Conservation (phyloP, 108 stramenopile genomes). For the Mayamaea pseudoterrestris region DNA sequence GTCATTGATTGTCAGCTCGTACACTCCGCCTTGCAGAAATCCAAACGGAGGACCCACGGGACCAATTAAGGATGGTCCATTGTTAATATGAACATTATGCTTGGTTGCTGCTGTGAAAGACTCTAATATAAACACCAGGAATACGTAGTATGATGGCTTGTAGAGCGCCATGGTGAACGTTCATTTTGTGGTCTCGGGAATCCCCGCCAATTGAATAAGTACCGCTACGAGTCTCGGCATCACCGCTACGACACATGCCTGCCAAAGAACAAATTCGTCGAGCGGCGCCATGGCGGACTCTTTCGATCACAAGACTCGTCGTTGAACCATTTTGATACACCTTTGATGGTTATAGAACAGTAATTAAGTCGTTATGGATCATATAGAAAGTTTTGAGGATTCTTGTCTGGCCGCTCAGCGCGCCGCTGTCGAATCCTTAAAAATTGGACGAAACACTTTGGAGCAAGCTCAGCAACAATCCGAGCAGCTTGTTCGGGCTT, state of each 20-base stretch:
- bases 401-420: slow-evolving; percentile 30
- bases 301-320: not conserved
- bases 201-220: no score
- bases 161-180: no score
- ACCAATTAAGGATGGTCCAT: slow-evolving; percentile 17
- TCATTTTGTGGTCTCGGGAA: no score
- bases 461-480: slow-evolving; percentile 27
- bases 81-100: not conserved
- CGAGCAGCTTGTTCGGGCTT: slow-evolving; percentile 31
- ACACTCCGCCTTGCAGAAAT: slow-evolving; percentile 67
- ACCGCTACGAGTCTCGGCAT: not conserved
- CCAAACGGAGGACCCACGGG: slow-evolving; percentile 83
- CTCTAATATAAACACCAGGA: no score
- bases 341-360: no score
- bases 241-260: not conserved
- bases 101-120: no score
- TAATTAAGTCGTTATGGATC: no score
- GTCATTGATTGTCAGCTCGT: slow-evolving; percentile 67
- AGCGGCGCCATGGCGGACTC: not conserved
- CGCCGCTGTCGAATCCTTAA: slow-evolving; percentile 35
- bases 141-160: no score
- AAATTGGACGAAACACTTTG: slow-evolving; percentile 34
- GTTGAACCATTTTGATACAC: not conserved
- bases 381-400: slow-evolving; percentile 18
- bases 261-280: not conserved